Conservation (phyloP, 306 rosid species). For the Quercus bicolor region DNA sequence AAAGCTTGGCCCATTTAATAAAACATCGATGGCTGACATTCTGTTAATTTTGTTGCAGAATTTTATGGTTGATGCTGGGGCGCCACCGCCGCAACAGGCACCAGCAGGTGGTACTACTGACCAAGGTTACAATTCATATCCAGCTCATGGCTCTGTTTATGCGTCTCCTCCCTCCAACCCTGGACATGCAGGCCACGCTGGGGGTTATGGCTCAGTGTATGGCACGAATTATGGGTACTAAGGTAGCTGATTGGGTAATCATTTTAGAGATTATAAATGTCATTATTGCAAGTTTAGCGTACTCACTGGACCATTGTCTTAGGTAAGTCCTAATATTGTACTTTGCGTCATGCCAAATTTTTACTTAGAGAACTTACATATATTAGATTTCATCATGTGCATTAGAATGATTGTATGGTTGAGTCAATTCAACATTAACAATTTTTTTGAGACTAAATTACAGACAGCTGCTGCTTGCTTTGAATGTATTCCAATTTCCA, state of each 20-base stretch:
- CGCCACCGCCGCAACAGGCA: conserved; percentile 44
- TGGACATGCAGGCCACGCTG: conserved; percentile 48
- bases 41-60: conserved; percentile 52
- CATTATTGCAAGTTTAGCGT: conserved; percentile 21
- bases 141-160: conserved; percentile 69
- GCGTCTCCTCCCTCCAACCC: conserved; percentile 78
- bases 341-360: background rate
- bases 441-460: background rate
- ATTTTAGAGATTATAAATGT: background rate
- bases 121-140: conserved; percentile 76
- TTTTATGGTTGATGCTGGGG: conserved; percentile 92
- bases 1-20: background rate
- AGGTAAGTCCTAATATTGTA: background rate
- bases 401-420: background rate
- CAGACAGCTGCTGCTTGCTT: background rate
- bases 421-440: background rate
- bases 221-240: conserved; percentile 87
- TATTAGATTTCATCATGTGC: background rate
- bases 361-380: background rate
- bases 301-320: conserved; percentile 13
- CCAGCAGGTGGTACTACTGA: conserved; percentile 58
- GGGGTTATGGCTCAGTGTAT: conserved; percentile 73
- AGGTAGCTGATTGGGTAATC: background rate
- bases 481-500: background rate
- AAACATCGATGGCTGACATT: background rate